These are phyloP conservation scores for Rhododendron vialii DNA, from an alignment of 148 eudicot species.

Conservation along the genomic window DNA sequence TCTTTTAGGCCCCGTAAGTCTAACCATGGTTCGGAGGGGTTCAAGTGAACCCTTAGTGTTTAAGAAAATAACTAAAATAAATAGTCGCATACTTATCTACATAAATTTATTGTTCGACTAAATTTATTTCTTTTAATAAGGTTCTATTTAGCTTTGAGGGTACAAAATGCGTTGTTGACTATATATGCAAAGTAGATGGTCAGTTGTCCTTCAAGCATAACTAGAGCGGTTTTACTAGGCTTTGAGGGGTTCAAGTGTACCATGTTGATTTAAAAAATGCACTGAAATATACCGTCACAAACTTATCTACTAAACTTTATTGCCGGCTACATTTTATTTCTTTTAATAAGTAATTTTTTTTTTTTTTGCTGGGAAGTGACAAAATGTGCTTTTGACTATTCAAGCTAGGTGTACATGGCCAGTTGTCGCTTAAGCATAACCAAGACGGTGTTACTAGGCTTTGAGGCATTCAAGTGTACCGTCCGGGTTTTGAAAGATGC, in stretches of 20 bases:
- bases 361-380: neutral
- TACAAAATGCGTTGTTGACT: too few relatives aligned
- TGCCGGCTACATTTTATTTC: neutral
- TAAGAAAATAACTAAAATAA: neutral
- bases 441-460: neutral
- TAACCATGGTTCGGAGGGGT: neutral
- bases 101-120: neutral
- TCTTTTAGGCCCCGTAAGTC: neutral
- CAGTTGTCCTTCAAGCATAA: neutral
- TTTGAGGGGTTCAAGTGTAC: neutral
- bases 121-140: neutral
- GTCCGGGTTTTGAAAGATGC: neutral
- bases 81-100: neutral
- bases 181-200: neutral
- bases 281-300: neutral
- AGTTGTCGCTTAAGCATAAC: neutral
- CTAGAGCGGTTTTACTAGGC: neutral
- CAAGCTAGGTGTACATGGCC: neutral
- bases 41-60: neutral
- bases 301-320: too few relatives aligned
- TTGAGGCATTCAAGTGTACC: neutral
- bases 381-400: neutral
- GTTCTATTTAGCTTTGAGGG: neutral
- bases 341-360: neutral
- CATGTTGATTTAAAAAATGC: neutral